phyloP scores from a whole-genome alignment of 345 rosid species.

The Pugionium dolabratum region DNA sequence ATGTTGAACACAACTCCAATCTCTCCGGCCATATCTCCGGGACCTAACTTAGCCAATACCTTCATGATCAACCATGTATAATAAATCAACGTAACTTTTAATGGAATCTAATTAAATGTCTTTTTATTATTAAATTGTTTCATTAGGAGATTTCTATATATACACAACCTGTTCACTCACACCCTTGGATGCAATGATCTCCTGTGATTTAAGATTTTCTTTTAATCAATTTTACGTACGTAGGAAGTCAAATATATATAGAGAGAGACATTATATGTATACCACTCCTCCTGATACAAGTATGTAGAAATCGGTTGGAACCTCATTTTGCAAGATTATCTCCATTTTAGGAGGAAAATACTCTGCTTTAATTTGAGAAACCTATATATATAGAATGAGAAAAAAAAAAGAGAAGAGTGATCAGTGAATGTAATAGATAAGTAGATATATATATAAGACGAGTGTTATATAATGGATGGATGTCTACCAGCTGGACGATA shows the following conservation, averaged over 20 bases:
- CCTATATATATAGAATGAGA: slow-evolving; percentile 45
- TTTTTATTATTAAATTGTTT: background rate
- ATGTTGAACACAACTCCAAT: slow-evolving; percentile 87
- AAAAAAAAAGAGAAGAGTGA: background rate
- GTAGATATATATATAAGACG: no score
- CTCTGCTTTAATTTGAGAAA: slow-evolving; percentile 81
- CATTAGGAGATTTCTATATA: no score
- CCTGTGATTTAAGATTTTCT: slow-evolving; percentile 50
- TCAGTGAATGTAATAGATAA: no score
- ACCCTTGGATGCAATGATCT: slow-evolving; percentile 63
- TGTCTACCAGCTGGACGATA: slow-evolving; percentile 62
- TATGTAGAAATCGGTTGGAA: slow-evolving; percentile 88
- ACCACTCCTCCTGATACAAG: slow-evolving; percentile 89
- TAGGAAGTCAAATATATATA: slow-evolving; percentile 20
- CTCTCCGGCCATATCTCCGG: slow-evolving; percentile 83
- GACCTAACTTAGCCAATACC: slow-evolving; percentile 65
- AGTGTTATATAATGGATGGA: background rate
- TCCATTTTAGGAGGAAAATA: slow-evolving; percentile 94
- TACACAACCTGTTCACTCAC: slow-evolving; percentile 70
- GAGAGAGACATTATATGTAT: slow-evolving; percentile 31
- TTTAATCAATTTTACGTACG: slow-evolving; percentile 6
- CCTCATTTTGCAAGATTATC: slow-evolving; percentile 80
- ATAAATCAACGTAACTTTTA: background rate
- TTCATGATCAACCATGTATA: slow-evolving; percentile 27
- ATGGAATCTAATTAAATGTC: background rate